Evolutionary conservation across 169 alveolate species (phyloP).

Genomic region (Plasmodium gonderi): DNA sequence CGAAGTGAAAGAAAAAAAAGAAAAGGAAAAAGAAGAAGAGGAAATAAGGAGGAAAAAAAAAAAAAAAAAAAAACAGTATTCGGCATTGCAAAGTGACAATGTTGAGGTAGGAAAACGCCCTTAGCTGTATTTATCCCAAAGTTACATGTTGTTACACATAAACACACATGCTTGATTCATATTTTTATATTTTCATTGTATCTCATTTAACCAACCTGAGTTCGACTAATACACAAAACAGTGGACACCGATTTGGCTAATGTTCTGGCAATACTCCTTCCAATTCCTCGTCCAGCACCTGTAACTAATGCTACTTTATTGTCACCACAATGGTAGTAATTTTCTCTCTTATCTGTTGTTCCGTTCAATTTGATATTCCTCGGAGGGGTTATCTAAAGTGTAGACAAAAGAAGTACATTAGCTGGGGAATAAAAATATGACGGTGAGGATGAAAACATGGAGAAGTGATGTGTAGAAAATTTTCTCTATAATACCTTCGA

Average conservation of each 20-base stretch:
- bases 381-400: slow-evolving; percentile 29
- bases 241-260: slow-evolving; percentile 77
- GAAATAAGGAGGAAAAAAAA: background rate
- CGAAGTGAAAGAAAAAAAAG: background rate
- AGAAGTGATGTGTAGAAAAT: background rate
- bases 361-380: background rate
- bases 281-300: slow-evolving; percentile 84
- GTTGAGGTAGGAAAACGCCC: no score
- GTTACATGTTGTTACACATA: no score
- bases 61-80: background rate
- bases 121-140: no score
- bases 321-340: slow-evolving; percentile 73
- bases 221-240: slow-evolving; percentile 76
- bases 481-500: slow-evolving; percentile 8
- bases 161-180: no score
- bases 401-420: slow-evolving; percentile 12
- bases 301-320: slow-evolving; percentile 80
- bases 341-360: slow-evolving; percentile 1
- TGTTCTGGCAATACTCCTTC: slow-evolving; percentile 76
- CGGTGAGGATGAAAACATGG: slow-evolving; percentile 13
- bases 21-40: background rate
- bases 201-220: slow-evolving; percentile 75
- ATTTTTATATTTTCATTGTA: no score
- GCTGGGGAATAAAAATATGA: background rate
- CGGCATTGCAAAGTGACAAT: no score